Evolutionary conservation across 2,329 filamentous ascomycete species (phyloP), one percentile per base, ranked within the genome.

Genomic region (Fusarium azukiicola): DNA sequence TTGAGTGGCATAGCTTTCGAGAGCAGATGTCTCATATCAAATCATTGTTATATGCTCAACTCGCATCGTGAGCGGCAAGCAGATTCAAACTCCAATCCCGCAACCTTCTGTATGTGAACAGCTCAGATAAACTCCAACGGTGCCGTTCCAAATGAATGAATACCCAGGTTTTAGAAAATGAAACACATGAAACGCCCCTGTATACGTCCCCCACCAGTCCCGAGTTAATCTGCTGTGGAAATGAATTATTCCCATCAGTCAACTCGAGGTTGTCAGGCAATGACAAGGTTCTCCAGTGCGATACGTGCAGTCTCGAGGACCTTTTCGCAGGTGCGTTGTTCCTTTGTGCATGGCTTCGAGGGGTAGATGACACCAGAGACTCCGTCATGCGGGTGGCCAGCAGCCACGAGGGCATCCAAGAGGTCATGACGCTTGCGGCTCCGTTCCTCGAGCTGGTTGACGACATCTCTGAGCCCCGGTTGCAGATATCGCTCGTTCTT

Each of bases 221-320:
- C n/a, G 7, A 21, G 16, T 16, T 23, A 50, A 54, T 36, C 13
- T 49, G 11, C 36, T 66, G 13, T 46, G 27, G 27, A 13, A 36
- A 38, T 8, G 23, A 27, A 27, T 23, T 6, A 23, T 21, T 66
- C 42, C 32, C 36, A n/a, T 64, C 21, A 32, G 40, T 16, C 12
- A 10, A 46, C 23, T 6, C 56, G n/a, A 23, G 14, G 14, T 32
- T 3, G 38, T 63, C 71, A 93, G 23, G 91, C 87, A 84, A 94
- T 94, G 17, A 92, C 87, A 36, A 94, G 84, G 40, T 88, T 89
- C 42, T 93, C 90, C 68, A 94, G 87, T 4, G 92, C 91, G 58
- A 87, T 80, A 74, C 90, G 90, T 9, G 93, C 92, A 44, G 93
- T 89, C 42, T 91, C 88, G 23, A 94, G 88, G 46, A 94, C 89